phyloP scores from a whole-genome alignment of 257 asterid genomes.

The Cinchona pubescens region DNA sequence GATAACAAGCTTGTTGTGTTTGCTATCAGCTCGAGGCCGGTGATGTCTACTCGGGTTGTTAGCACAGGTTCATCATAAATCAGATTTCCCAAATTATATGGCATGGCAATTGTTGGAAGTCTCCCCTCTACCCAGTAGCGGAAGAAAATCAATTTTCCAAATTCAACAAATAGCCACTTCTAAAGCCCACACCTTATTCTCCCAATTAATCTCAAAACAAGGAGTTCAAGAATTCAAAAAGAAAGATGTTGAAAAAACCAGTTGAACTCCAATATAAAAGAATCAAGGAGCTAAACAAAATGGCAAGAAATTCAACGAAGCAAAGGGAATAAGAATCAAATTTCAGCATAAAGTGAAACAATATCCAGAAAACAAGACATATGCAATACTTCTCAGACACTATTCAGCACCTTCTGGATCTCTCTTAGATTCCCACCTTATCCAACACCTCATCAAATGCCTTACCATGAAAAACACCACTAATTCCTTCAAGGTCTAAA shows the following conservation, averaged over 20 bases:
- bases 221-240: background rate
- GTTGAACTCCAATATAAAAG: conserved; percentile 13
- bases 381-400: conserved; percentile 27
- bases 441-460: conserved; percentile 26
- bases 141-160: conserved; percentile 18
- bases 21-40: conserved; percentile 46
- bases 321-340: conserved; percentile 40
- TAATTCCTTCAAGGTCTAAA: background rate
- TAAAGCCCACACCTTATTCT: background rate
- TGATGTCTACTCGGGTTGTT: conserved; percentile 39
- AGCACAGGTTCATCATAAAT: conserved; percentile 46
- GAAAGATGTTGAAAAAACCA: conserved; percentile 1
- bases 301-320: conserved; percentile 15
- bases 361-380: conserved; percentile 28
- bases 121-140: conserved; percentile 48
- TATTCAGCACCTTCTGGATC: conserved; percentile 32
- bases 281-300: conserved; percentile 8
- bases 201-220: background rate
- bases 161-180: background rate
- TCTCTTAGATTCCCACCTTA: conserved; percentile 30
- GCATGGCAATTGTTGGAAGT: conserved; percentile 36
- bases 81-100: conserved; percentile 45
- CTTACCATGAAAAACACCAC: conserved; percentile 18
- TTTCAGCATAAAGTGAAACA: conserved; percentile 32
- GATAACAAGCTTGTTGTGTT: conserved; percentile 30